Conservation (phyloP, 1,139 yeast species). For the Scheffersomyces cryptocercus region DNA sequence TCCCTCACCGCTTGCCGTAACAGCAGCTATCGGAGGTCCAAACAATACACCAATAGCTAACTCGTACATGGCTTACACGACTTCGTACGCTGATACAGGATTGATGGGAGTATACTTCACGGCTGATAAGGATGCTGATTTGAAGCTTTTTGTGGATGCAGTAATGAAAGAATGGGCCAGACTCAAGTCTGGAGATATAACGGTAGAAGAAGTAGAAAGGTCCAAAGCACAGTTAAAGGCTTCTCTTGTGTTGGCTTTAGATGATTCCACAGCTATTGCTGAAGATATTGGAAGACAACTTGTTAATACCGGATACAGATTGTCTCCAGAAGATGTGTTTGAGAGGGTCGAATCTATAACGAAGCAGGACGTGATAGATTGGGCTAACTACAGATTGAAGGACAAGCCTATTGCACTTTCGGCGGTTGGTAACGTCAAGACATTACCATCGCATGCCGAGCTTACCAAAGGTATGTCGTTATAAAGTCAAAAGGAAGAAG, state of each 20-base stretch:
- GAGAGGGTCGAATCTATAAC: constrained; percentile 78
- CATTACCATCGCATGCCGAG: constrained; percentile 60
- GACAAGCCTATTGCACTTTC: constrained; percentile 85
- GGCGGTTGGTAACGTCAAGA: constrained; percentile 78
- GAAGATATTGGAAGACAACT: constrained; percentile 98
- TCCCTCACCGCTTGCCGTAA: constrained; percentile 76
- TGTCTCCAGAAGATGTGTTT: constrained; percentile 91
- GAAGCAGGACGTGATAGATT: constrained; percentile 74
- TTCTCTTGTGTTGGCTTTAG: constrained; percentile 80
- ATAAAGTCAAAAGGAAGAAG: constrained; percentile 8
- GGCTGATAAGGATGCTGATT: constrained; percentile 70
- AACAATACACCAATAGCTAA: constrained; percentile 68
- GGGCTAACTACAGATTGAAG: constrained; percentile 85
- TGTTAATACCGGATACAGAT: constrained; percentile 89
- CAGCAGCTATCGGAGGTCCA: constrained; percentile 66
- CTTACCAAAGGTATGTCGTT: constrained; percentile 42
- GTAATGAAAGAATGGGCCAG: constrained; percentile 88
- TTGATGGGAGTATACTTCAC: constrained; percentile 95
- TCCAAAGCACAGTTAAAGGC: constrained; percentile 96
- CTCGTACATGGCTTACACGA: constrained; percentile 93
- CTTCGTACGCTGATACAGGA: constrained; percentile 97
- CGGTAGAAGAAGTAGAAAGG: constrained; percentile 86
- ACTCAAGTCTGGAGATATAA: constrained; percentile 69
- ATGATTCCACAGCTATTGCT: constrained; percentile 94
- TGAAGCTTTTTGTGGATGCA: constrained; percentile 68